Evolutionary conservation across 2,329 filamentous ascomycete species (phyloP), one percentile per base, ranked within the genome.

Genomic region (Cladosporium sphaerospermum): DNA sequence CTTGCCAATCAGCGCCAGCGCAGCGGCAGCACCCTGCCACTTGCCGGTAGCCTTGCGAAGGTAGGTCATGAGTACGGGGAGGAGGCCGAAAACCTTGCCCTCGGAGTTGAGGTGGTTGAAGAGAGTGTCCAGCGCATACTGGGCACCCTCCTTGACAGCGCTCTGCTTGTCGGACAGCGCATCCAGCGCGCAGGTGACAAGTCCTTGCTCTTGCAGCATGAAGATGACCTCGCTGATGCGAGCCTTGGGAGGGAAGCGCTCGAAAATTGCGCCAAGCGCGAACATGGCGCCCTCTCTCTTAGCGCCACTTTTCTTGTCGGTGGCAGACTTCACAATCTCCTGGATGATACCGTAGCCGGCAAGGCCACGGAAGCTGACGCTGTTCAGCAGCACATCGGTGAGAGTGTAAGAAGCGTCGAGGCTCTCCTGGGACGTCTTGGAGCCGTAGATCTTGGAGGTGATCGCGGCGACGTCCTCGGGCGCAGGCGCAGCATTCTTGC

Each of bases 11-110:
- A 97, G 72, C 70, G 86, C 84, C 67, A 86, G 86, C 43, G 89
- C 93, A 56, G 87, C 91, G 50, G 96, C 88, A 13, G 88, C 89
- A 56, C 93, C 93, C 74, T 99, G 93, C 93, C 93, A 99, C 74
- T 99, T 99, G 60, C 89, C 91, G 13, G 89, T 87, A 66, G 82
- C 83, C 73, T 89, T 95, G 67, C 78, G 77, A 31, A 99, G 78
- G 69, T 97, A 97, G 49, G 78, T 73, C 57, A 78, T 73, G 39
- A 99, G 75, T 13, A 82, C 79, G 2, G 93, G 90, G 48, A 99
- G 76, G 40, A 99, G 79, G 16, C 88, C 91, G 58, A 83, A 81
- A 49, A 95, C 86, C 65, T 95, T 81, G 46, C 88, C 84, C 75
- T 97, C 93, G 53, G 89, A 75, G 66, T 82, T 84, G 58, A 99